Evolutionary conservation across 2,329 filamentous ascomycete genomes (phyloP).

Genomic region (Fusarium algeriense): DNA sequence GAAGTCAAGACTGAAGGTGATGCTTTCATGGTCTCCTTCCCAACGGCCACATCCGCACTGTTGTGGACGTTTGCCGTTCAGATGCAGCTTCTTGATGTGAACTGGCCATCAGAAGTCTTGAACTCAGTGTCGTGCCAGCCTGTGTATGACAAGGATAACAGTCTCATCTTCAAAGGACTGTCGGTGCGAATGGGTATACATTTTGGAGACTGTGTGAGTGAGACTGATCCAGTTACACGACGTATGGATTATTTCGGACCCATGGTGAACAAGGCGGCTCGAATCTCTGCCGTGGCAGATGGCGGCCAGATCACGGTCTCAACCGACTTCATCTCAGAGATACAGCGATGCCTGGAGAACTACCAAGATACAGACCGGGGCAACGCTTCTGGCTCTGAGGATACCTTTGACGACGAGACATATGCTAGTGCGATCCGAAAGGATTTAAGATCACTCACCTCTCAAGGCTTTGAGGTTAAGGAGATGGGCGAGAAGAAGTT

Average conservation of each 20-base stretch:
- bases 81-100: slow-evolving; percentile 84
- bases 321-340: slow-evolving; percentile 96
- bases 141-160: slow-evolving; percentile 84
- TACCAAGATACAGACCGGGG: slow-evolving; percentile 86
- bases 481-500: slow-evolving; percentile 95
- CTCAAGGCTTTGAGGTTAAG: slow-evolving; percentile 95
- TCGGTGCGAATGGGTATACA: slow-evolving; percentile 98
- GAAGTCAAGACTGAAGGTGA: slow-evolving; percentile 99
- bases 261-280: slow-evolving; percentile 97
- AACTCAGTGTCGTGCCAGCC: slow-evolving; percentile 88
- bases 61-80: slow-evolving; percentile 98
- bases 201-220: slow-evolving; percentile 93
- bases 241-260: slow-evolving; percentile 99
- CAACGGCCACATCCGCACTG: slow-evolving; percentile 92
- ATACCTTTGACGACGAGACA: slow-evolving; percentile 77
- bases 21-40: slow-evolving; percentile 99
- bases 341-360: slow-evolving; percentile 88
- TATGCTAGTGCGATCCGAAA: slow-evolving; percentile 83
- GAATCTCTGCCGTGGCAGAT: slow-evolving; percentile 94
- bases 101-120: slow-evolving; percentile 94
- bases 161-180: slow-evolving; percentile 90
- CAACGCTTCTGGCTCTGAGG: slow-evolving; percentile 76
- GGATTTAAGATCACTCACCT: slow-evolving; percentile 87
- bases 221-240: slow-evolving; percentile 94
- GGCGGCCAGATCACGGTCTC: slow-evolving; percentile 97